phyloP scores from a whole-genome alignment of 1,284 basidiomycete species.

The Apiotrichum mycotoxinovorans region DNA sequence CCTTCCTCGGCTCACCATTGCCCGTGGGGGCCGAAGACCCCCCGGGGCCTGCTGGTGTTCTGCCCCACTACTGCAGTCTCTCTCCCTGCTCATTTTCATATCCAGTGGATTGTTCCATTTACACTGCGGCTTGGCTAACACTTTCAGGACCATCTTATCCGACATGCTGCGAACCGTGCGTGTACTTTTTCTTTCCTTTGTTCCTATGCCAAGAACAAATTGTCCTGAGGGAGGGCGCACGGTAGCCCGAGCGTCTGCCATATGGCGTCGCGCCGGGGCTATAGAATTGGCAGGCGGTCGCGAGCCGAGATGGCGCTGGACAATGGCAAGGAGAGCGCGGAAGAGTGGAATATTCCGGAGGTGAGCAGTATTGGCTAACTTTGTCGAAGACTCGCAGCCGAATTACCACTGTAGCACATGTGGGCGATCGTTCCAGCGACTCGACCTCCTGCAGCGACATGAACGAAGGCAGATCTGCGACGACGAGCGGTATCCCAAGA shows the following conservation, averaged over 20 bases:
- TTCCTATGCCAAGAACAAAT: not conserved
- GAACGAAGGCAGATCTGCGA: constrained; percentile 40
- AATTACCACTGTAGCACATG: constrained; percentile 33
- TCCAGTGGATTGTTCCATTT: too few relatives aligned
- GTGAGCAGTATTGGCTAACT: too few relatives aligned
- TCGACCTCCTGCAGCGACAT: constrained; percentile 40
- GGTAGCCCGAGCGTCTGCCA: too few relatives aligned
- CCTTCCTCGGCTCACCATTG: not conserved
- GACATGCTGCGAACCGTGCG: constrained; percentile 44
- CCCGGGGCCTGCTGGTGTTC: too few relatives aligned
- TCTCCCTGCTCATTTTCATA: too few relatives aligned
- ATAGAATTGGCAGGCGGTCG: too few relatives aligned
- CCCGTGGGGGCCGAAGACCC: not conserved
- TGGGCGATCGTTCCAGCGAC: constrained; percentile 34
- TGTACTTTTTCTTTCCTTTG: not conserved
- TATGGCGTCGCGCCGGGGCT: too few relatives aligned
- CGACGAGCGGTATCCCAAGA: constrained; percentile 21
- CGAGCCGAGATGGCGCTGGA: too few relatives aligned
- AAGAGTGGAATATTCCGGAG: not conserved
- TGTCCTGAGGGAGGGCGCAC: too few relatives aligned
- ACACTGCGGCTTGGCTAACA: constrained; percentile 2
- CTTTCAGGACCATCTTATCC: constrained; percentile 38
- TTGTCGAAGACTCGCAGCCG: constrained; percentile 25
- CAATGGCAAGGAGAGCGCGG: too few relatives aligned
- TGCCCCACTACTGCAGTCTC: too few relatives aligned